Base-by-base conservation (phyloP, 345 rosid genomes). In the Atalantia buxifolia region DNA sequence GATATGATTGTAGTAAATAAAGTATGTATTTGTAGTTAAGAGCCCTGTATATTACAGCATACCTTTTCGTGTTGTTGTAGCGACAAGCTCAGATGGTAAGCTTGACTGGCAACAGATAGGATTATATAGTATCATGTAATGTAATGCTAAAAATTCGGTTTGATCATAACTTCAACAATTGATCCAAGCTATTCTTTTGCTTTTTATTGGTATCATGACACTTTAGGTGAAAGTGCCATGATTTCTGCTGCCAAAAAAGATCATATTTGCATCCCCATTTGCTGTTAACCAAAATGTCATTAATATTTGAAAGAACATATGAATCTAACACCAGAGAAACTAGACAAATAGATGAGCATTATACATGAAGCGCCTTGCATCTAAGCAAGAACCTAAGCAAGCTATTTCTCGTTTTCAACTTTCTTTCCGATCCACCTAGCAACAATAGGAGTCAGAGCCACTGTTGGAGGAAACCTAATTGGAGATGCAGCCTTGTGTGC, bases 401-500 rank as follows among this genome's bases (percentile, higher is more conserved):
- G 18, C 72, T 80, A 80, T n/a, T 89, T 66, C n/a, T 85, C 83
- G 70, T 92, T 75, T 27, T 85, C 90, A 48, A 87, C 94, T 83
- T 89, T 92, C 88, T 90, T 93, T 69, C 97, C 97, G 30, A 96
- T 93, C 98, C 98, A 93, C 78, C 87, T 50, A 0, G 99, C 97
- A 66, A 93, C 99, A 50, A 91, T 85, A 35, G 98, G 99, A 78
- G 97, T 95, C 27, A 95, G 89, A 60, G 97, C 97, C 24, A 95
- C 97, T 0, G 97, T 93, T 4, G 98, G 98, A 0, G 99, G 97
- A 83, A 95, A 93, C 89, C 98, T 87, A 7, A 93, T 93, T 0
- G 96, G 99, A 21, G 99, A 95, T 3, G 99, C 98, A 62, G 98
- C 99, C 84, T 95, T 95, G 79, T 95, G 99, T 0, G 99, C 98